Conservation (phyloP, 192 early-diverging fungal species). For the Mortierella claussenii region DNA sequence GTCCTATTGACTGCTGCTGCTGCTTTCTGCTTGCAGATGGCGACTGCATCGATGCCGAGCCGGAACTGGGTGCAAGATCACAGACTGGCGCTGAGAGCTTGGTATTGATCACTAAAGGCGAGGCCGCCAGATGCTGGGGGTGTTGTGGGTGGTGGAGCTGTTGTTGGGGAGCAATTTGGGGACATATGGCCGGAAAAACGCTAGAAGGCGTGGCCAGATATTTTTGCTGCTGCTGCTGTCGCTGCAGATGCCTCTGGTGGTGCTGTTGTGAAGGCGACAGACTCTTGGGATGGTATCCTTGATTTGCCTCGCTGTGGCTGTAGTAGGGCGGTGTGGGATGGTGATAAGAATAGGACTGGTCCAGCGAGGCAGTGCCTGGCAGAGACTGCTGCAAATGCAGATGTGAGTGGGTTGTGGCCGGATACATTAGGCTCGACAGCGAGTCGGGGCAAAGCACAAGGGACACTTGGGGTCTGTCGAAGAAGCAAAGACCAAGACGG, state of each 20-base stretch:
- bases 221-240: neutral
- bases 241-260: slow-evolving; percentile 11
- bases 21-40: slow-evolving; percentile 21
- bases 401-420: slow-evolving; percentile 7
- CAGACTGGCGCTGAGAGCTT: slow-evolving; percentile 1
- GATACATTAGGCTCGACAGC: slow-evolving; percentile 16
- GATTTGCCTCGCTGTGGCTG: slow-evolving; percentile 9
- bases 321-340: slow-evolving; percentile 36
- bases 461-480: neutral
- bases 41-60: slow-evolving; percentile 2
- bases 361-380: slow-evolving; percentile 1
- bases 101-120: slow-evolving; percentile 26
- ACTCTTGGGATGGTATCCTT: neutral
- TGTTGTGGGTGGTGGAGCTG: slow-evolving; percentile 24
- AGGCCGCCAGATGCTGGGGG: slow-evolving; percentile 10
- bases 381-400: slow-evolving; percentile 1
- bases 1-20: slow-evolving; percentile 42
- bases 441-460: neutral
- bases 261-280: slow-evolving; percentile 9
- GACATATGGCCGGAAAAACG: neutral
- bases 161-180: slow-evolving; percentile 7
- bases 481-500: neutral
- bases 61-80: neutral
- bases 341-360: slow-evolving; percentile 12
- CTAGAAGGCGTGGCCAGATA: slow-evolving; percentile 33